A percentile compares a stretch with the other conserved stretches of the same genome.
Evolutionary conservation across 2,329 filamentous ascomycete genomes (phyloP).

Genomic region (Sporothrix sp.): DNA sequence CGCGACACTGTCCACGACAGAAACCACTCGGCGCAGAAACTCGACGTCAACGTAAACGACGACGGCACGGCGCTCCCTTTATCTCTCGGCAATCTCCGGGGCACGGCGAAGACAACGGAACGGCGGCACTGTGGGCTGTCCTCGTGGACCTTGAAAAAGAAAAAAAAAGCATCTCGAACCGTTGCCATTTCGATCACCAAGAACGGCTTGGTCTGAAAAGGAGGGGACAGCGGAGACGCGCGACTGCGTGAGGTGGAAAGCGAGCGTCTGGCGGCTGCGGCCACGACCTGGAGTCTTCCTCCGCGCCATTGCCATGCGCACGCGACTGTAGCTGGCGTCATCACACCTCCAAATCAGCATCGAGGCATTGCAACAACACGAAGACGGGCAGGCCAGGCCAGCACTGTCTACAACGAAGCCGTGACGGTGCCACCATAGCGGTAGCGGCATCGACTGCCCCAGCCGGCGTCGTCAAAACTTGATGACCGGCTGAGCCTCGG

Average conservation of each 20-base stretch:
- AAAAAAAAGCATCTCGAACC: background rate
- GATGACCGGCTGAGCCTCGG: slow-evolving; percentile 6
- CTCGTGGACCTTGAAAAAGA: no score
- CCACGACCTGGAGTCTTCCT: no score
- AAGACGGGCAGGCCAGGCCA: no score
- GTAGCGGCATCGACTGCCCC: background rate
- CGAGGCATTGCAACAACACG: background rate
- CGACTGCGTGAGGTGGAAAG: no score
- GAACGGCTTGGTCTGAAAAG: background rate
- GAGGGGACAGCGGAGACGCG: no score
- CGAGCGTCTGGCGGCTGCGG: no score
- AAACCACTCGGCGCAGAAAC: background rate
- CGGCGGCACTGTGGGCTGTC: no score
- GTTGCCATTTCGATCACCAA: background rate
- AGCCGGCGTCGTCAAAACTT: background rate
- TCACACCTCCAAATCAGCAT: background rate
- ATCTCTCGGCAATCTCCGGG: no score
- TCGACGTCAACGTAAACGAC: no score
- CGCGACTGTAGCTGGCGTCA: background rate
- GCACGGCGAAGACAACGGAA: background rate
- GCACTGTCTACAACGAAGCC: no score
- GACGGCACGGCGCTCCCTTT: no score
- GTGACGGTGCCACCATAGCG: background rate
- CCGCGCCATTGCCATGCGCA: background rate
- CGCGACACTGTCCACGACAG: background rate